Evolutionary conservation across 164 flowering plant species (phyloP).

Genomic region (Stephania japonica): DNA sequence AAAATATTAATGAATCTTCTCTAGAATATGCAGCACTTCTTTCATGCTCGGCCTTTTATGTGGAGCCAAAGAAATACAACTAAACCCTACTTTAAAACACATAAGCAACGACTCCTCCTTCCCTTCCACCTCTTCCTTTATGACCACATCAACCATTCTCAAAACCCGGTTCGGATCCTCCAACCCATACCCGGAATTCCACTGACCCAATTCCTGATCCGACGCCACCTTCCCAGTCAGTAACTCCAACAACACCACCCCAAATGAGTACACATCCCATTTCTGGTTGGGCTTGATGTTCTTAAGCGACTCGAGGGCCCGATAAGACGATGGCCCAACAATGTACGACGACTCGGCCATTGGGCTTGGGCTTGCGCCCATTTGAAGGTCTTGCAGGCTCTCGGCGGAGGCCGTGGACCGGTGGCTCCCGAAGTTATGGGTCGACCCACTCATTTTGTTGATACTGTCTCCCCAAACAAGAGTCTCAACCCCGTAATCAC

Average conservation of each 20-base stretch:
- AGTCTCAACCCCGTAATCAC: conserved; percentile 82
- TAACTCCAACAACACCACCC: conserved; percentile 73
- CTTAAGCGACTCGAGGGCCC: conserved; percentile 79
- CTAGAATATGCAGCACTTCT: conserved; percentile 28
- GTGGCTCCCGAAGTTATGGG: conserved; percentile 81
- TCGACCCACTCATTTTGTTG: conserved; percentile 48
- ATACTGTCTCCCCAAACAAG: conserved; percentile 56
- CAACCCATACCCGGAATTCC: conserved; percentile 27
- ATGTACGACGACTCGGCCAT: conserved; percentile 36
- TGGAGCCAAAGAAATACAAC: conserved; percentile 54
- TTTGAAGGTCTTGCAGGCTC: conserved; percentile 45
- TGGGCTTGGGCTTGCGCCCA: conserved; percentile 44
- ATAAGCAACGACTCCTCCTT: conserved; percentile 71
- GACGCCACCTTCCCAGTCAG: conserved; percentile 55
- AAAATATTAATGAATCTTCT: conserved; percentile 7
- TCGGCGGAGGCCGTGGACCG: conserved; percentile 77
- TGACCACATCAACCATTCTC: conserved; percentile 67
- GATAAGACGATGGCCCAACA: conserved; percentile 51
- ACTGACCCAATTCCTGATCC: conserved; percentile 53
- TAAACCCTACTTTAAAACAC: conserved; percentile 58
- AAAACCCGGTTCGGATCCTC: conserved; percentile 59
- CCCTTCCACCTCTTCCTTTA: conserved; percentile 78
- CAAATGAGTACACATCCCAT: conserved; percentile 91
- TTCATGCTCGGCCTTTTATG: conserved; percentile 88
- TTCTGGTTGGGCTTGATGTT: conserved; percentile 76